Base-by-base conservation (phyloP, 768 basidiomycete genomes). In the Lentinula aciculospora region DNA sequence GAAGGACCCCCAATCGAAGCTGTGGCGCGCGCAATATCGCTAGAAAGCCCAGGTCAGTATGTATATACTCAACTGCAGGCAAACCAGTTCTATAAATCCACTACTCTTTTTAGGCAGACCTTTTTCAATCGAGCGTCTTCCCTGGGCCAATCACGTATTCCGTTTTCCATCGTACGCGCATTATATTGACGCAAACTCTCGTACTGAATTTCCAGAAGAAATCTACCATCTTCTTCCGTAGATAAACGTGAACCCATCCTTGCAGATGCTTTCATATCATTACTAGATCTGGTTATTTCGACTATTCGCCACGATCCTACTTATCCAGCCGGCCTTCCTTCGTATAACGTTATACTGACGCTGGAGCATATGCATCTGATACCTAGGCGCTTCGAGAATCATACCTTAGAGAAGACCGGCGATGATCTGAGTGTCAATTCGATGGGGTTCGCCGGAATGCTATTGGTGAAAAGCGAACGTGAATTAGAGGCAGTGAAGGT, bases 381-480 rank as follows among this genome's bases (percentile, higher is more conserved):
- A 65, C 95, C 95, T 29, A 84, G 95, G 37, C 76, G 76, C 49
- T 71, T 72, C 31, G 92, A 93, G 66, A 71, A 68, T n/a, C 79
- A 87, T 68, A 69, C 65, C 10, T 70, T 89, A 4, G 60, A 70
- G 54, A 76, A 74, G 50, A 81, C 81, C 2, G 81, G 82, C n/a
- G 80, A 83, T 32, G 60, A 70, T 55, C 65, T 98, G 27, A 82
- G 83, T 64, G 77, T 98, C 42, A 97, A 98, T 69, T 81, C 95
- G 45, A 78, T 97, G 48, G 95, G 92, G 13, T 97, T 88, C 67
- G 89, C 92, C 6, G 95, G 95, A 1, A 84, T 92, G 86, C 64
- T 97, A 60, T 81, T 97, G 56, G 92, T 91, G 25, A 92, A 89
- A 75, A 92, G 88, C 61, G 82, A 88, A 55, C 77, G 77, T 19